Evolutionary conservation across 225 moss, liverwort and hornwort genomes (phyloP).

Genomic region (Lunularia cruciata): DNA sequence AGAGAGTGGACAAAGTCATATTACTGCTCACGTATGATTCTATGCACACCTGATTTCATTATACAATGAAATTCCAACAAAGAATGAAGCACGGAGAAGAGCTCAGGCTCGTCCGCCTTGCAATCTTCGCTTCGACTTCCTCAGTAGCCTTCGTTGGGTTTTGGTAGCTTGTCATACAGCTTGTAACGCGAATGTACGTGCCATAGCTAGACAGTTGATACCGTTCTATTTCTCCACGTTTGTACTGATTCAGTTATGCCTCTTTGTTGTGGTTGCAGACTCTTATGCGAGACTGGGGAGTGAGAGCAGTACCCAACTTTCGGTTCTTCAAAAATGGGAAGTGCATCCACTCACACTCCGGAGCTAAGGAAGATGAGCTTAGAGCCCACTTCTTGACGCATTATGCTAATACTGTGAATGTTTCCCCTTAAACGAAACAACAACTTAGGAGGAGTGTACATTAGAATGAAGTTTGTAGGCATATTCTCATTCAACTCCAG

Average conservation of each 20-base stretch:
- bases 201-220: too few species aligned
- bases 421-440: conserved; percentile 24
- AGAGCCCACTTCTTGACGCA: conserved; percentile 58
- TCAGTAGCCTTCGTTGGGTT: too few species aligned
- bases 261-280: conserved; percentile 34
- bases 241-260: too few species aligned
- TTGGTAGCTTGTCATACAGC: too few species aligned
- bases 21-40: too few species aligned
- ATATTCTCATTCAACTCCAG: not conserved
- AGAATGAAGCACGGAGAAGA: too few species aligned
- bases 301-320: conserved; percentile 85
- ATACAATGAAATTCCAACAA: too few species aligned
- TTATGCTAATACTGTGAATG: conserved; percentile 52
- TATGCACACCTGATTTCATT: too few species aligned
- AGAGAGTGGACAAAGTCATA: too few species aligned
- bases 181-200: too few species aligned
- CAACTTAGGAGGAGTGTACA: not conserved
- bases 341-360: conserved; percentile 65
- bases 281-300: conserved; percentile 86
- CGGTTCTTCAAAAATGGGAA: conserved; percentile 67
- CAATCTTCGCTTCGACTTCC: too few species aligned
- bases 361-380: conserved; percentile 83
- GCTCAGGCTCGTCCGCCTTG: too few species aligned
- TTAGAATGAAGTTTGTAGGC: conserved; percentile 7
- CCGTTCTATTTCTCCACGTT: not conserved